Evolutionary conservation across 164 flowering plant species (phyloP).

Genomic region (Magnolia kwangsiensis): DNA sequence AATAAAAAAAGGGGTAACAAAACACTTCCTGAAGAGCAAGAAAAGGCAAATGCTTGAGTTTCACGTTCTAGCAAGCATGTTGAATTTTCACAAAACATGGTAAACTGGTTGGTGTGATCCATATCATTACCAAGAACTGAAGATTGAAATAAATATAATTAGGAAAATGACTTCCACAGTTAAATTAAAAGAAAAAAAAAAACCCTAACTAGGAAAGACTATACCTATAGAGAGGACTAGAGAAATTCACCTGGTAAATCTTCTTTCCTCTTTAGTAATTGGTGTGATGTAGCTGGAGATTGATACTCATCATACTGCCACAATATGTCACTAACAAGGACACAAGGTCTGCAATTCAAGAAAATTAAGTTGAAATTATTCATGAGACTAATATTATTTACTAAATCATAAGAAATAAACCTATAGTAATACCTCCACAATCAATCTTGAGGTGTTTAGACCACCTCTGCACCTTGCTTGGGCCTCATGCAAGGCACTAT

Average conservation of each 20-base stretch:
- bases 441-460: too few species aligned
- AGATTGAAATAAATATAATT: background rate
- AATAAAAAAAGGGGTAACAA: too few species aligned
- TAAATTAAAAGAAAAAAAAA: too few species aligned
- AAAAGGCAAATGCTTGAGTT: background rate
- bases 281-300: conserved; percentile 37
- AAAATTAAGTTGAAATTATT: conserved; percentile 2
- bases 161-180: background rate
- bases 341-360: conserved; percentile 62
- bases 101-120: background rate
- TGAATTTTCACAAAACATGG: too few species aligned
- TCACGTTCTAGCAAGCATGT: background rate
- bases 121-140: background rate
- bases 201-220: background rate
- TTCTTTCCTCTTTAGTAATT: conserved; percentile 49
- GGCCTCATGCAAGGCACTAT: too few species aligned
- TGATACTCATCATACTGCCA: conserved; percentile 60
- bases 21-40: background rate
- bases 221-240: background rate
- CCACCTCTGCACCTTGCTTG: too few species aligned
- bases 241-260: conserved; percentile 42
- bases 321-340: conserved; percentile 75
- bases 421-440: too few species aligned
- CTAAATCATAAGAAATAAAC: too few species aligned
- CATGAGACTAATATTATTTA: background rate